Evolutionary conservation across 2,329 filamentous ascomycete genomes (phyloP).

Genomic region (Reticulascus tulasneorum): DNA sequence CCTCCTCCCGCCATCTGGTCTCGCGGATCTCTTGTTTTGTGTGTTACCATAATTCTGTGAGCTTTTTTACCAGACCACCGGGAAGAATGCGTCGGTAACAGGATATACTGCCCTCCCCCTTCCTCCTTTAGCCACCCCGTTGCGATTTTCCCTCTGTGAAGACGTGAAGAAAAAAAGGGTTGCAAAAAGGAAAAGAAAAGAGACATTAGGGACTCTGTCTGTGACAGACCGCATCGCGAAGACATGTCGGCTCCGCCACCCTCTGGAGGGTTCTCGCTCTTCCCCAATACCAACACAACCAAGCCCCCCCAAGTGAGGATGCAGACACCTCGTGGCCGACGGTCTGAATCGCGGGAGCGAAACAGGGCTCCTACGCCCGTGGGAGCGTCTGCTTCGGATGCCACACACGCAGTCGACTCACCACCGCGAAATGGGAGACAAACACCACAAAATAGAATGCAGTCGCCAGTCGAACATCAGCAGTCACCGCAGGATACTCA

Average conservation of each 20-base stretch:
- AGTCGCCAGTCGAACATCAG: slow-evolving; percentile 29
- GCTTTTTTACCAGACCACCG: slow-evolving; percentile 2
- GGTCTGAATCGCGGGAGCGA: slow-evolving; percentile 32
- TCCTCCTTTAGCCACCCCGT: slow-evolving; percentile 10
- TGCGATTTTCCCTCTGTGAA: slow-evolving; percentile 4
- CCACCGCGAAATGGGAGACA: slow-evolving; percentile 27
- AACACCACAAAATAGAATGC: slow-evolving; percentile 26
- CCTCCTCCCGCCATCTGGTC: slow-evolving; percentile 4
- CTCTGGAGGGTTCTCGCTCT: slow-evolving; percentile 52
- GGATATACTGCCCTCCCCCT: slow-evolving; percentile 4
- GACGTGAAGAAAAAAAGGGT: neutral
- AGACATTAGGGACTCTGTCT: neutral
- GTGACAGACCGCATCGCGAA: neutral
- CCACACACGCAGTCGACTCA: slow-evolving; percentile 16
- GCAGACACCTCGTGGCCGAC: slow-evolving; percentile 34
- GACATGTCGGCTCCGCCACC: slow-evolving; percentile 33
- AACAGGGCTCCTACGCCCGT: slow-evolving; percentile 30
- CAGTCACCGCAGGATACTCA: slow-evolving; percentile 20
- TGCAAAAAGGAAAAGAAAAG: neutral
- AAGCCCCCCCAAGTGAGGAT: slow-evolving; percentile 38
- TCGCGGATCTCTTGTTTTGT: too few species aligned
- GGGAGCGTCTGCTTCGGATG: slow-evolving; percentile 21
- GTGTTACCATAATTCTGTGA: too few species aligned
- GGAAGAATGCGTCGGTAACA: slow-evolving; percentile 13
- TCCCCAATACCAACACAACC: slow-evolving; percentile 47